phyloP scores from a whole-genome alignment of 176 grass and related monocot species.

The Ananas comosus region DNA sequence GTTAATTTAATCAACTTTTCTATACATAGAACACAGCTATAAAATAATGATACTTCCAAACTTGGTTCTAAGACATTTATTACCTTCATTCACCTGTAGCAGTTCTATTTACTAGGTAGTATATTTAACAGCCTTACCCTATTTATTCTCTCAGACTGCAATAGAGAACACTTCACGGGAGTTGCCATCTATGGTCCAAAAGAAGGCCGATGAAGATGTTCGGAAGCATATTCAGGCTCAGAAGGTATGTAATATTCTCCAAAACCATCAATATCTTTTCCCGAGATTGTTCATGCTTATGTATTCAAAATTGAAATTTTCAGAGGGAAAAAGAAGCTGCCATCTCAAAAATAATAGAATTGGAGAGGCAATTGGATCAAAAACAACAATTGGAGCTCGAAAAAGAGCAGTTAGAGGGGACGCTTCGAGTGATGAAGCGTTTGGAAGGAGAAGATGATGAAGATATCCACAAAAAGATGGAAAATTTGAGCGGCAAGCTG shows the following conservation, averaged over 20 bases:
- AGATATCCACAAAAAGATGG: constrained; percentile 71
- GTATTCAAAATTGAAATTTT: constrained; percentile 8
- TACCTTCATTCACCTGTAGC: background rate
- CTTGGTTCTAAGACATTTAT: background rate
- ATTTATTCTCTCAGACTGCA: constrained; percentile 19
- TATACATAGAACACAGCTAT: background rate
- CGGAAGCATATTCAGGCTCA: constrained; percentile 62
- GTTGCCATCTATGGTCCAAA: constrained; percentile 62
- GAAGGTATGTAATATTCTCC: constrained; percentile 38
- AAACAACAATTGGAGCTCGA: constrained; percentile 88
- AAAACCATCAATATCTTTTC: constrained; percentile 9
- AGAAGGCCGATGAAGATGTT: constrained; percentile 70
- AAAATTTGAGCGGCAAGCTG: constrained; percentile 52
- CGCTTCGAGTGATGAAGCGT: constrained; percentile 83
- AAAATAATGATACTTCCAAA: background rate
- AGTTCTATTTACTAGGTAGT: background rate
- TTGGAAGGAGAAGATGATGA: constrained; percentile 73
- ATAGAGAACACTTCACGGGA: constrained; percentile 45
- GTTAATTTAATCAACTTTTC: too few species aligned
- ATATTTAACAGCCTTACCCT: background rate
- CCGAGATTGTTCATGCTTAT: constrained; percentile 13
- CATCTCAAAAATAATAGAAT: constrained; percentile 62
- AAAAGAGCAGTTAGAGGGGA: constrained; percentile 72
- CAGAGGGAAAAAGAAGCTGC: constrained; percentile 95
- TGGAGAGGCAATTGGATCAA: constrained; percentile 69